Evolutionary conservation across 768 basidiomycete genomes (phyloP).

Genomic region (Suillus weaverae): DNA sequence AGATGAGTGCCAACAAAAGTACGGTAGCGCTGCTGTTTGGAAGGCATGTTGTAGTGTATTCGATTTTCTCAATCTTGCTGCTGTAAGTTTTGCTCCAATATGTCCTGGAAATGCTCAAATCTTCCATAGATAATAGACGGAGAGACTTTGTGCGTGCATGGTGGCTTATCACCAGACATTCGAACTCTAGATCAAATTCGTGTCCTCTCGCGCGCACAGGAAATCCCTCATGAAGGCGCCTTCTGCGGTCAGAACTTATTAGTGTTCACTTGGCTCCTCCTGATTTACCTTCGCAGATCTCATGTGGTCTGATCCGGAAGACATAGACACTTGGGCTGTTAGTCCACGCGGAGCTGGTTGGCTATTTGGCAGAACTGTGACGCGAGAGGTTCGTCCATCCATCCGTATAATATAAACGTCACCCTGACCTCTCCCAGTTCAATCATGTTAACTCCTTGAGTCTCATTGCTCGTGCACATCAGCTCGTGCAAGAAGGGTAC

Average conservation of each 20-base stretch:
- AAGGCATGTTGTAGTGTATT: conserved; percentile 97
- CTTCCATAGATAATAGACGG: conserved; percentile 87
- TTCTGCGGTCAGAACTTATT: conserved; percentile 70
- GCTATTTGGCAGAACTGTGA: conserved; percentile 87
- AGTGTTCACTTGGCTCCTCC: neutral
- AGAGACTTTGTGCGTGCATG: conserved; percentile 89
- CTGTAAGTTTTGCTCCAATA: conserved; percentile 50
- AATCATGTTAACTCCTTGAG: conserved; percentile 87
- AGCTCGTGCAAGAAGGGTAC: conserved; percentile 93
- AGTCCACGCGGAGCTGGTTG: conserved; percentile 96
- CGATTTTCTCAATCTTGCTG: conserved; percentile 92
- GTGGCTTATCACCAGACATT: conserved; percentile 94
- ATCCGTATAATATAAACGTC: neutral
- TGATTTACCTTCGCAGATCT: conserved; percentile 56
- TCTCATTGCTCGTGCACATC: conserved; percentile 93
- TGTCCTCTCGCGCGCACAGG: conserved; percentile 90
- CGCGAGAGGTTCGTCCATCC: conserved; percentile 61
- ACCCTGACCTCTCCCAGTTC: conserved; percentile 51
- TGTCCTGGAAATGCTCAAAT: neutral
- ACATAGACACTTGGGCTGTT: conserved; percentile 95
- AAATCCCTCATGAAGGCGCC: conserved; percentile 98
- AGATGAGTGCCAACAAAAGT: conserved; percentile 99
- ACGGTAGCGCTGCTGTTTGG: conserved; percentile 94
- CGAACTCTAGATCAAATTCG: conserved; percentile 93
- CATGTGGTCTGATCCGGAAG: conserved; percentile 98